Evolutionary conservation across 1,284 basidiomycete species (phyloP).

Genomic region (Porodaedalea pini): DNA sequence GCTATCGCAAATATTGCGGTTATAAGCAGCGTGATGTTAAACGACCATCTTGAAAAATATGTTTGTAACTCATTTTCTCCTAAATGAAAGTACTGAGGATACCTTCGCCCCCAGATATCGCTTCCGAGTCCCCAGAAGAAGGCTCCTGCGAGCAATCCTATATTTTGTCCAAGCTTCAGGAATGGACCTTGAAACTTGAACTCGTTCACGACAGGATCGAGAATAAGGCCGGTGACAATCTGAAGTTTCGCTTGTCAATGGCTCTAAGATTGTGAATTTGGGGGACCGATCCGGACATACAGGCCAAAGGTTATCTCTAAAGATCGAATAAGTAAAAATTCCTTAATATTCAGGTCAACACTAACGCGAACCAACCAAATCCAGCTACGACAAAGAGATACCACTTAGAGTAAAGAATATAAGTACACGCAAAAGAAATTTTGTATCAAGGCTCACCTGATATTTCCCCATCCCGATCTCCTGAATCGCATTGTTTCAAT

Average conservation of each 20-base stretch:
- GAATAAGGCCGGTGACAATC: slow-evolving; percentile 55
- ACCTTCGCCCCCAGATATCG: slow-evolving; percentile 63
- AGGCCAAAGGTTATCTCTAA: slow-evolving; percentile 63
- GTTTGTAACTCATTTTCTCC: slow-evolving; percentile 25
- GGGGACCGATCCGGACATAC: slow-evolving; percentile 33
- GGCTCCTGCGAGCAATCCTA: slow-evolving; percentile 62
- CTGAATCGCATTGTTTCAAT: slow-evolving; percentile 54
- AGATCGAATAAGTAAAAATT: slow-evolving; percentile 13
- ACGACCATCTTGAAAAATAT: slow-evolving; percentile 48
- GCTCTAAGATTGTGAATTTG: slow-evolving; percentile 9
- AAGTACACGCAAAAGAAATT: background rate
- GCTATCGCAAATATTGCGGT: slow-evolving; percentile 53
- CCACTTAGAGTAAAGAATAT: slow-evolving; percentile 34
- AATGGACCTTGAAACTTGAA: slow-evolving; percentile 51
- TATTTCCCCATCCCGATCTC: slow-evolving; percentile 68
- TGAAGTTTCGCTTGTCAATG: slow-evolving; percentile 26
- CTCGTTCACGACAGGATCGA: slow-evolving; percentile 51
- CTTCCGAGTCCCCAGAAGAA: slow-evolving; percentile 62
- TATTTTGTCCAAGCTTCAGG: slow-evolving; percentile 51
- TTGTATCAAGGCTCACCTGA: slow-evolving; percentile 42
- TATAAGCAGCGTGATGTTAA: slow-evolving; percentile 62
- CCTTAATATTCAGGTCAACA: slow-evolving; percentile 17
- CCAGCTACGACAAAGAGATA: slow-evolving; percentile 54
- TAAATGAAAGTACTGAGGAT: background rate
- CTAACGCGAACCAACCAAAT: slow-evolving; percentile 70